phyloP scores from a whole-genome alignment of 176 grass and related monocot genomes.

The Juncus effusus region DNA sequence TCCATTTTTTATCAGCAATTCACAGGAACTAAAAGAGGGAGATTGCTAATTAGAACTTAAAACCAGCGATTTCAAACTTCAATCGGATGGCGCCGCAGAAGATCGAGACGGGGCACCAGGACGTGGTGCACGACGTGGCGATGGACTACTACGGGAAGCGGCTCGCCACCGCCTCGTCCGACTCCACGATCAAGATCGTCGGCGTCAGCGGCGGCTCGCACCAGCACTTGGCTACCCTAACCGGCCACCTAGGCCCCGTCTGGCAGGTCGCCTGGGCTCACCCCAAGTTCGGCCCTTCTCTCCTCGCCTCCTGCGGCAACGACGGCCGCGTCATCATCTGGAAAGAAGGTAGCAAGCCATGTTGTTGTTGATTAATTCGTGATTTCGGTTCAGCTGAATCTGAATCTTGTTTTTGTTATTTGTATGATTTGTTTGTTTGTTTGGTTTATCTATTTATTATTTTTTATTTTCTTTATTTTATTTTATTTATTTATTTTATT shows the following conservation, averaged over 20 bases:
- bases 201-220: conserved; percentile 58
- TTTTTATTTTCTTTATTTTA: too few species aligned
- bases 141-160: conserved; percentile 88
- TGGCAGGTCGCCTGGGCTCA: conserved; percentile 76
- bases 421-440: too few species aligned
- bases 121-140: conserved; percentile 57
- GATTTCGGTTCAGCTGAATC: too few species aligned
- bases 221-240: conserved; percentile 65
- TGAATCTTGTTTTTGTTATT: too few species aligned
- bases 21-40: too few species aligned
- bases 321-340: conserved; percentile 65
- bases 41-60: too few species aligned
- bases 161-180: conserved; percentile 62
- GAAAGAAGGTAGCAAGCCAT: conserved; percentile 47
- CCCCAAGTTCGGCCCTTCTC: conserved; percentile 70
- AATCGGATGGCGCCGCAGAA: conserved; percentile 49
- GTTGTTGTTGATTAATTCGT: too few species aligned
- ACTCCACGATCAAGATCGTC: conserved; percentile 63
- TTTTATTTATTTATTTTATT: too few species aligned
- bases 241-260: conserved; percentile 64
- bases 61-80: too few species aligned
- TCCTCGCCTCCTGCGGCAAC: conserved; percentile 68
- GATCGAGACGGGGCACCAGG: conserved; percentile 66
- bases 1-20: too few species aligned
- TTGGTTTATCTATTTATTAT: too few species aligned